Evolutionary conservation across 192 early-diverging fungal species (phyloP), one percentile per base, ranked within the genome.

Genomic region (Coemansia pectinata): DNA sequence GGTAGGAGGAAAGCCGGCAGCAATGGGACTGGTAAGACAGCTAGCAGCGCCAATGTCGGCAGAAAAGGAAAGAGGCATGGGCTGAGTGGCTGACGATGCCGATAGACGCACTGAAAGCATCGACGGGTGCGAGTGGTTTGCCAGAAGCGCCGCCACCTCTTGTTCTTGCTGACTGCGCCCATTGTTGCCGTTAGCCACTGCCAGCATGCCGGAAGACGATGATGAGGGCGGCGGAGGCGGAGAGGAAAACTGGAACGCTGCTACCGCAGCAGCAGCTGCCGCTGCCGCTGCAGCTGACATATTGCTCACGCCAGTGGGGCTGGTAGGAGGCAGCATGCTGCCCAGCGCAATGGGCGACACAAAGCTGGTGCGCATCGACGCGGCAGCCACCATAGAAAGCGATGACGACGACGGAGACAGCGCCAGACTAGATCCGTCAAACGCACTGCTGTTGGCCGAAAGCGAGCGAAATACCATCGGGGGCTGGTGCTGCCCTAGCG

Each of bases 231-330:
- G 65, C 11, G 72, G 58, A 0, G 40, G 58, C 2, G 66, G 42
- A 15, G 76, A 70, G 12, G 78, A 80, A 47, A 80, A 75, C 44
- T 75, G 78, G 40, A 80, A 75, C 1, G 72, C 78, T 4, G 78
- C 78, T n/a, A 74, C 77, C 5, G 77, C 71, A 10, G 77, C 77
- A 17, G 62, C 60, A 10, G 62, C 52, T 7, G 69, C 57, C 2
- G 77, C 71, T 2, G 77, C 77, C 1, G 62, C 60, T 4, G 62
- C 52, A 23, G 69, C 58, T 5, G 69, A 67, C 34, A 67, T 40
- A 4, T 36, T 36, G 47, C 34, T 55, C 8, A 39, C 38, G 7
- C 29, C 55, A 31, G 34, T 52, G 4, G 65, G 34, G 15, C 44
- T 66, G 36, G 65, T 55, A 15, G 44, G 64, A 4, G 33, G 59